A percentile compares a stretch with the other conserved stretches of the same genome.
phyloP scores from a whole-genome alignment of 2,329 filamentous ascomycete genomes.

The Achaetomium macrosporum region DNA sequence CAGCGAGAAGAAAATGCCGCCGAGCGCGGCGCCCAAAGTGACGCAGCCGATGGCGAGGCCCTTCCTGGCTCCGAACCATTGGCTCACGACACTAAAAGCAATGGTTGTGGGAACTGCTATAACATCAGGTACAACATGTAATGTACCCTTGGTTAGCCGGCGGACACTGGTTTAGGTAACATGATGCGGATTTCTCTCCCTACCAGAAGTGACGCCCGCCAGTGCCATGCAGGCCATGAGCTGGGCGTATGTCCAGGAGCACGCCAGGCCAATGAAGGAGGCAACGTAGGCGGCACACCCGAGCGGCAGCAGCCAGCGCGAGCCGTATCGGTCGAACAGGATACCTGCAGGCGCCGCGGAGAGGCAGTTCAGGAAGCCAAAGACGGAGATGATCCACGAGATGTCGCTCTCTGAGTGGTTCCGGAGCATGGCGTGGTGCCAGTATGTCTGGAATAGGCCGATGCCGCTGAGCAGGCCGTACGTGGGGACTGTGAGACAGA shows the following conservation, averaged over 20 bases:
- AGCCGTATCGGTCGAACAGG: constrained; percentile 24
- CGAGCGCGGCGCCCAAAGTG: constrained; percentile 26
- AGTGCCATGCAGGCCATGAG: constrained; percentile 28
- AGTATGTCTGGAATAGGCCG: constrained; percentile 29
- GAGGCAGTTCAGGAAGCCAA: constrained; percentile 27
- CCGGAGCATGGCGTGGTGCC: constrained; percentile 23
- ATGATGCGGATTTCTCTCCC: background rate
- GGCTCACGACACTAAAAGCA: constrained; percentile 25
- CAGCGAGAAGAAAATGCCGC: constrained; percentile 30
- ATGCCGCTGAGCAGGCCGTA: constrained; percentile 28
- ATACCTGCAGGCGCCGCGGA: constrained; percentile 22
- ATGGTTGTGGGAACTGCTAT: constrained; percentile 25
- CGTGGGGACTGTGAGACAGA: constrained; percentile 24
- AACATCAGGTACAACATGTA: background rate
- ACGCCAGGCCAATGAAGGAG: constrained; percentile 27
- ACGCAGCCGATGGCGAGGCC: constrained; percentile 25
- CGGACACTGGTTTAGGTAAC: background rate
- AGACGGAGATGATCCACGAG: constrained; percentile 29
- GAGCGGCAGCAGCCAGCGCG: constrained; percentile 18
- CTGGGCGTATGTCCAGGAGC: constrained; percentile 25
- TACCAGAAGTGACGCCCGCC: constrained; percentile 26
- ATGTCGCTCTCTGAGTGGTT: constrained; percentile 18
- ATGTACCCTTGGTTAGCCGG: background rate
- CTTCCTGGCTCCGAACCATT: constrained; percentile 24
- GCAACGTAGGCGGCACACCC: constrained; percentile 23